Evolutionary conservation across 495 filamentous ascomycete genomes (phyloP).

Genomic region (Hyaloscypha variabilis): DNA sequence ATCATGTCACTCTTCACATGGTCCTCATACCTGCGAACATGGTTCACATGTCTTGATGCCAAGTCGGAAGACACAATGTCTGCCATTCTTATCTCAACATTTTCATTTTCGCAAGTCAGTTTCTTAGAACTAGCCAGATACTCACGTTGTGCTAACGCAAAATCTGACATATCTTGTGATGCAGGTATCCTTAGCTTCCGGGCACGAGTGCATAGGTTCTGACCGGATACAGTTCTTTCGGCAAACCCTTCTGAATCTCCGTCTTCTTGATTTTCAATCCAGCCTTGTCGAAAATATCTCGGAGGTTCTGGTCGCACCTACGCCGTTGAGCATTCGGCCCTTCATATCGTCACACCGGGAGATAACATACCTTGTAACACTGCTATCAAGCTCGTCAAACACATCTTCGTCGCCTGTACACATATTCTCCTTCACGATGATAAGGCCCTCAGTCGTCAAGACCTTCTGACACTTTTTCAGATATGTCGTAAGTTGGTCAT

Average conservation of each 20-base stretch:
- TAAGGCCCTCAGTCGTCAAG: slow-evolving; percentile 52
- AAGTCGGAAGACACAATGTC: background rate
- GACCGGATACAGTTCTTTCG: slow-evolving; percentile 66
- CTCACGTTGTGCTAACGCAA: background rate
- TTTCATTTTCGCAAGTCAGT: background rate
- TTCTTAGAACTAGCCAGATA: background rate
- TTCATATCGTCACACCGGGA: background rate
- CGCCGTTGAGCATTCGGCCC: background rate
- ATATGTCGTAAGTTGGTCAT: slow-evolving; percentile 70
- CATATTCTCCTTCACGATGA: slow-evolving; percentile 90
- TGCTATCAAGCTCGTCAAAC: slow-evolving; percentile 78
- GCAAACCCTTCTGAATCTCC: slow-evolving; percentile 78
- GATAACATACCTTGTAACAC: slow-evolving; percentile 60
- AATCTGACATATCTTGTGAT: background rate
- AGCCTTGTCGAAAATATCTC: slow-evolving; percentile 67
- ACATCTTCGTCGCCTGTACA: slow-evolving; percentile 65
- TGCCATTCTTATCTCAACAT: background rate
- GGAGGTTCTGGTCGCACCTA: slow-evolving; percentile 72
- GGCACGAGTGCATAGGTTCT: slow-evolving; percentile 65
- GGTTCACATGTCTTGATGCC: background rate
- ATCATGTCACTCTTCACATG: background rate
- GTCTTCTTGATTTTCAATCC: slow-evolving; percentile 66
- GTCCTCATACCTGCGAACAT: background rate
- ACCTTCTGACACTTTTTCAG: slow-evolving; percentile 61
- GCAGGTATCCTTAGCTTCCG: background rate